Conservation (phyloP, 306 rosid genomes). For the Acacia acuminata region DNA sequence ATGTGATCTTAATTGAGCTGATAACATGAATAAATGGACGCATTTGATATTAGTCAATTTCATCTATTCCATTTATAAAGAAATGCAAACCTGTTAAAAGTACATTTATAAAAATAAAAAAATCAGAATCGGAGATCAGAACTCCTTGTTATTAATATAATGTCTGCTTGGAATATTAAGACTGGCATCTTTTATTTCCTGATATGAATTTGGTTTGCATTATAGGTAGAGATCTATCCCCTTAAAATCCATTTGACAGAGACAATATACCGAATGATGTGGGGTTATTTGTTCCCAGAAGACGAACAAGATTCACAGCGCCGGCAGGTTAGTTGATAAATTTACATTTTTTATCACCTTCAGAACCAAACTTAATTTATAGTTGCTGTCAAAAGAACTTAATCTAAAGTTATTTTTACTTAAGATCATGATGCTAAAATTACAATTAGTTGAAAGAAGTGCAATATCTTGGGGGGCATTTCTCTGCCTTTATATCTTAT, state of each 20-base stretch:
- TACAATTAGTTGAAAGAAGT: background rate
- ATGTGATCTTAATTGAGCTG: background rate
- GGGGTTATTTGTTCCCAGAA: constrained; percentile 93
- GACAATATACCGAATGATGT: constrained; percentile 93
- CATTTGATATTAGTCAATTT: background rate
- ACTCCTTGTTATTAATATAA: background rate
- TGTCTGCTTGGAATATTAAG: constrained; percentile 20
- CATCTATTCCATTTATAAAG: background rate
- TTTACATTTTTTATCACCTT: constrained; percentile 5
- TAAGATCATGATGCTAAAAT: background rate
- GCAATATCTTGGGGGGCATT: background rate
- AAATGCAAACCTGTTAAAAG: background rate
- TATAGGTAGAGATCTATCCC: constrained; percentile 86
- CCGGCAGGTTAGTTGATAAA: constrained; percentile 72
- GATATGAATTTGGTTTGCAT: constrained; percentile 29
- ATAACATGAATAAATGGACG: background rate
- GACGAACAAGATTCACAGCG: constrained; percentile 85
- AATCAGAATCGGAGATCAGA: background rate
- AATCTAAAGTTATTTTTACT: constrained; percentile 24
- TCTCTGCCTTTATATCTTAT: background rate
- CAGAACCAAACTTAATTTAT: constrained; percentile 16
- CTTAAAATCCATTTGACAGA: constrained; percentile 96
- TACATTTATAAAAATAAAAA: background rate
- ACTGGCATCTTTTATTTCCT: constrained; percentile 33
- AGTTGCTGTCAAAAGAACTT: background rate